Evolutionary conservation across 2,329 filamentous ascomycete genomes (phyloP).

Genomic region (Trichoderma asperellum): DNA sequence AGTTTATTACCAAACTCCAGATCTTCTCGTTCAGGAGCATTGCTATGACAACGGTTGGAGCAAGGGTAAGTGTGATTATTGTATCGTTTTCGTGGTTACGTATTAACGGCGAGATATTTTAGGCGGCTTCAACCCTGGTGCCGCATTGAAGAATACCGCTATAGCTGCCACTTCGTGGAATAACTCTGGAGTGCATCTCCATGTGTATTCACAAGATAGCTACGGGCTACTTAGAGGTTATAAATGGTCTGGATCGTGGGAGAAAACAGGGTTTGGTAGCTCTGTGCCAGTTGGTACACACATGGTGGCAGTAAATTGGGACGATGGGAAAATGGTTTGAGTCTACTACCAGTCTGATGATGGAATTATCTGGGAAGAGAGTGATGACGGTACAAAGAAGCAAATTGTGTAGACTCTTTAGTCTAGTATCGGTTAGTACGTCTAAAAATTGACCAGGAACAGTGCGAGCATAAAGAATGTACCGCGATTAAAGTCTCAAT

Average conservation of each 20-base stretch:
- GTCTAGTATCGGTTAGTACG: too few species aligned
- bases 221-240: not conserved
- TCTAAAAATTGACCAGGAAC: not conserved
- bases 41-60: not conserved
- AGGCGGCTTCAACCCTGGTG: constrained; percentile 13
- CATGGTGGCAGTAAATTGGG: not conserved
- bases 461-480: not conserved
- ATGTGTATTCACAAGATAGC: not conserved
- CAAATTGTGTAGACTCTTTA: not conserved
- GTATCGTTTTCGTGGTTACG: not conserved
- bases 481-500: not conserved
- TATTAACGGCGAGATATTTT: not conserved
- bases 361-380: not conserved
- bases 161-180: constrained; percentile 10
- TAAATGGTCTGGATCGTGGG: constrained; percentile 8
- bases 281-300: not conserved
- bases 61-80: not conserved
- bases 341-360: constrained; percentile 16
- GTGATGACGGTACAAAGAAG: not conserved
- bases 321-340: not conserved
- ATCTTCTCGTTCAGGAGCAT: constrained; percentile 14
- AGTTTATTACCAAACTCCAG: constrained; percentile 16
- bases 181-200: not conserved
- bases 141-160: not conserved
- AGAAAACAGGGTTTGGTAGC: not conserved